phyloP scores from a whole-genome alignment of 2,329 filamentous ascomycete genomes.

The Alternaria infectoria region DNA sequence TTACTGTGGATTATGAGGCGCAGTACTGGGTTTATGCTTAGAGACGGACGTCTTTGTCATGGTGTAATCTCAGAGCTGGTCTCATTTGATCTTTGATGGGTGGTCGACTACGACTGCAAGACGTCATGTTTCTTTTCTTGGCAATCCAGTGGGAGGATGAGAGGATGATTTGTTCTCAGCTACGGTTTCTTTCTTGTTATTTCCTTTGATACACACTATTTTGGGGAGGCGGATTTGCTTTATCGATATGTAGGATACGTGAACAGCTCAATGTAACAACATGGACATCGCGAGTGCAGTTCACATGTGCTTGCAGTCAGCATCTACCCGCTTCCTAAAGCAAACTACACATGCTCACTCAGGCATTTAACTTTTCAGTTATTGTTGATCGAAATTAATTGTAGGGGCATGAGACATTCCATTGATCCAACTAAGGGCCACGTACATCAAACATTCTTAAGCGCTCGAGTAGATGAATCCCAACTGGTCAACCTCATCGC shows the following conservation, averaged over 20 bases:
- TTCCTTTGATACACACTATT: neutral
- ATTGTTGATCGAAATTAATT: neutral
- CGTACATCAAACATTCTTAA: neutral
- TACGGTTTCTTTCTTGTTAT: neutral
- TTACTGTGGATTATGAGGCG: constrained; percentile 82
- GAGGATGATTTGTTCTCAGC: neutral
- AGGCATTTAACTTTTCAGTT: neutral
- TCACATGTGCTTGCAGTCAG: neutral
- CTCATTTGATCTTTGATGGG: neutral
- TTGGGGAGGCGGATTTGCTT: neutral
- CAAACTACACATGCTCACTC: neutral
- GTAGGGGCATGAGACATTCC: neutral
- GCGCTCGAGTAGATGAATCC: constrained; percentile 44
- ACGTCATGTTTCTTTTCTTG: neutral
- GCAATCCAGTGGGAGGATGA: neutral
- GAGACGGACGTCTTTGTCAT: neutral
- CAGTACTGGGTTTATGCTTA: constrained; percentile 71
- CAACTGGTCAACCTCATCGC: constrained; percentile 63
- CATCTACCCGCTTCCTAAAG: neutral
- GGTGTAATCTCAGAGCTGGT: neutral
- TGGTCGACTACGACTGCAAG: neutral
- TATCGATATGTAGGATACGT: neutral
- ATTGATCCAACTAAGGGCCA: neutral
- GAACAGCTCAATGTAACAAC: neutral
- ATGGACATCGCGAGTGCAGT: neutral